Evolutionary conservation across 257 asterid species (phyloP), one percentile per base, ranked within the genome.

Genomic region (Nemophila menziesii): DNA sequence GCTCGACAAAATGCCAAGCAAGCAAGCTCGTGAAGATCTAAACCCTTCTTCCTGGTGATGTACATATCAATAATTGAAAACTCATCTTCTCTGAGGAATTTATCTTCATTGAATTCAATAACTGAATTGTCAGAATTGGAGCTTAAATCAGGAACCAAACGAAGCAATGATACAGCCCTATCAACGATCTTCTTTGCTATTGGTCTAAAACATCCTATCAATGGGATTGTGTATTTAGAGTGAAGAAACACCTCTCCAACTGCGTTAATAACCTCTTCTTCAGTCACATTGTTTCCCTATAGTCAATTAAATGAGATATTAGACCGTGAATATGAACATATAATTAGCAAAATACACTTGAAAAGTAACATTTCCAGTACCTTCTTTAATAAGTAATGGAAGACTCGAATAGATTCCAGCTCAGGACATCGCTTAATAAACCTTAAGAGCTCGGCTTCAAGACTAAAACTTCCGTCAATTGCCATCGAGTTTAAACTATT

Each of bases 21-120:
- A 23, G 93, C 92, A 43, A 85, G 73, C 69, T 90, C 98, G 3
- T 85, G 96, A 55, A 90, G 92, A 14, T 54, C 58, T 77, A 84
- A 64, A 22, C 84, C 70, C 56, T 72, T 76, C 61, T 87, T 82
- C 26, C 55, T 54, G 48, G 54, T 57, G 45, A 43, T 69, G 52
- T 84, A 85, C 57, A 71, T 40, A 54, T 74, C 74, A 51, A 84
- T 57, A 48, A 80, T 72, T 33, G 54, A 51, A 20, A 39, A 51
- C 39, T 60, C 86, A 65, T 50, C 77, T 55, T 70, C 90, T 57
- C 70, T 52, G 5, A 72, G 62, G 46, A 70, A 61, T 10, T 47
- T 52, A 13, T 70, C 82, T 53, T 74, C 93, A 10, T 68, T 65
- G 10, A 70, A 73, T 36, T 62, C 79, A 16, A 49, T 60, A 48